Evolutionary conservation across 495 filamentous ascomycete species (phyloP).

Genomic region (Chaetomium fimeti): DNA sequence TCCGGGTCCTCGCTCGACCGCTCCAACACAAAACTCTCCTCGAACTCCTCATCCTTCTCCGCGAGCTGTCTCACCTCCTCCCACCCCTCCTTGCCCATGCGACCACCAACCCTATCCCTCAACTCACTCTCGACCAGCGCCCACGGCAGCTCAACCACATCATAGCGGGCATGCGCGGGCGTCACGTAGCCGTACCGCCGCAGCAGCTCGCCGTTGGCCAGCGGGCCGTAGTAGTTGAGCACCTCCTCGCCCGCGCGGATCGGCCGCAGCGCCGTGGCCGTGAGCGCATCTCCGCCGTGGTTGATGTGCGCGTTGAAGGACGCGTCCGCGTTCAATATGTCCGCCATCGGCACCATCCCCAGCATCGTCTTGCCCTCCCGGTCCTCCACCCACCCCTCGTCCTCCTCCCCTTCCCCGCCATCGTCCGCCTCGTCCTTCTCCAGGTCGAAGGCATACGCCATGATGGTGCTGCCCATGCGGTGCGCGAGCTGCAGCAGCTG

Average conservation of each 20-base stretch:
- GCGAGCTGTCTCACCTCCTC: constrained; percentile 35
- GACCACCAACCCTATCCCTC: constrained; percentile 40
- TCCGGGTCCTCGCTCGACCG: constrained; percentile 43
- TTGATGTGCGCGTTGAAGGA: constrained; percentile 76
- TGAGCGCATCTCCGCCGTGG: constrained; percentile 62
- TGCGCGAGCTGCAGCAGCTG: constrained; percentile 64
- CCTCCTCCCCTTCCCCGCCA: constrained; percentile 54
- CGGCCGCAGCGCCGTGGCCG: constrained; percentile 63
- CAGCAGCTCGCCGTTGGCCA: constrained; percentile 78
- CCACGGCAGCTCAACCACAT: constrained; percentile 77
- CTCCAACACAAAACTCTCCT: constrained; percentile 49
- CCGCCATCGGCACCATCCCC: constrained; percentile 90
- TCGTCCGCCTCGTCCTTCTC: constrained; percentile 49
- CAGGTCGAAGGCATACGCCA: constrained; percentile 94
- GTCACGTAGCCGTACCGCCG: constrained; percentile 89
- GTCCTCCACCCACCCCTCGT: constrained; percentile 62
- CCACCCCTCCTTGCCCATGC: constrained; percentile 41
- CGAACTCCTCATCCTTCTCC: constrained; percentile 41
- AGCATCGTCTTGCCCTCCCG: constrained; percentile 64
- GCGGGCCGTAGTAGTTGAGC: constrained; percentile 86
- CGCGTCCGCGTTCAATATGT: constrained; percentile 89
- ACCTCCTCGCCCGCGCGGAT: constrained; percentile 75
- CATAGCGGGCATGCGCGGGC: constrained; percentile 67
- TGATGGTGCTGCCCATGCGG: constrained; percentile 79
- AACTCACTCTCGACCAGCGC: constrained; percentile 48